A percentile compares a stretch with the other conserved stretches of the same genome.
Conservation (phyloP, 306 rosid species). For the Casuarina cunninghamiana region DNA sequence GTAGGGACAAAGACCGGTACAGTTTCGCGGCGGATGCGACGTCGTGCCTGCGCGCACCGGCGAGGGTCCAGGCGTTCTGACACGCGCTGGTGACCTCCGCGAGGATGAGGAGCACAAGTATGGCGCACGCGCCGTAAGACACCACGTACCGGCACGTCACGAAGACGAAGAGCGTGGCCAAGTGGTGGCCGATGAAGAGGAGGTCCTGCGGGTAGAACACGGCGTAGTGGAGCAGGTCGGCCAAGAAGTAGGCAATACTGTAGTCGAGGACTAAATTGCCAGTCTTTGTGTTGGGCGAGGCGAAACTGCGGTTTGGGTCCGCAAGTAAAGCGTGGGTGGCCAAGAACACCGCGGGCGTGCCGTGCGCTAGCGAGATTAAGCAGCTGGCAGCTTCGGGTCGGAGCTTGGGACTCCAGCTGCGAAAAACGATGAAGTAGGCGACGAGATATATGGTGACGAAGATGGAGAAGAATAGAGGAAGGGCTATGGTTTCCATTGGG, state of each 20-base stretch:
- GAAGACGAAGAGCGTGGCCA: conserved; percentile 84
- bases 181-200: conserved; percentile 85
- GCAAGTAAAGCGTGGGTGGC: conserved; percentile 47
- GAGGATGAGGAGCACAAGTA: conserved; percentile 59
- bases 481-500: conserved; percentile 18
- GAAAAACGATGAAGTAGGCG: conserved; percentile 66
- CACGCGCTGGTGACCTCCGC: conserved; percentile 81
- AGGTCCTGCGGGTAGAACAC: conserved; percentile 65
- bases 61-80: conserved; percentile 89
- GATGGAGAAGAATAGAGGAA: conserved; percentile 49
- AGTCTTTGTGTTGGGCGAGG: conserved; percentile 47
- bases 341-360: conserved; percentile 73
- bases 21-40: conserved; percentile 49
- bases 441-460: conserved; percentile 51
- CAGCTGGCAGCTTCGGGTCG: conserved; percentile 90
- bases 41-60: conserved; percentile 48
- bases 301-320: conserved; percentile 53
- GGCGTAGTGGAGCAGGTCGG: conserved; percentile 75
- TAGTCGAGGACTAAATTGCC: conserved; percentile 70
- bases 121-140: conserved; percentile 62
- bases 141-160: conserved; percentile 82
- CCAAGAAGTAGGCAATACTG: conserved; percentile 83
- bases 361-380: conserved; percentile 72
- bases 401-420: conserved; percentile 61
- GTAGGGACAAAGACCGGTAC: conserved; percentile 54